Conservation (phyloP, 148 eudicot genomes). For the Heliosperma pusillum region DNA sequence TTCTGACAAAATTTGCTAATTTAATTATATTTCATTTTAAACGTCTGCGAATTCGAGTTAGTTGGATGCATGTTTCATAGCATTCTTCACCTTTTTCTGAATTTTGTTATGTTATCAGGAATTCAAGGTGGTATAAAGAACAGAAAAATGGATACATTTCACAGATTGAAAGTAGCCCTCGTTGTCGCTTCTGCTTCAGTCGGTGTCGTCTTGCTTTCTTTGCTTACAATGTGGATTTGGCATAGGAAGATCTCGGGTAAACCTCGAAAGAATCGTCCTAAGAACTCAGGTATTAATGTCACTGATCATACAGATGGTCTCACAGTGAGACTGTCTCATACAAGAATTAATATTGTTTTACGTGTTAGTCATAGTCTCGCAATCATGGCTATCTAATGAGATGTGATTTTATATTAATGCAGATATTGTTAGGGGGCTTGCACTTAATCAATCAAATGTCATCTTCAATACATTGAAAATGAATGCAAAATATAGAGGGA, state of each 20-base stretch:
- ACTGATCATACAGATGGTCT: no score
- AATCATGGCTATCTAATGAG: slow-evolving; percentile 6
- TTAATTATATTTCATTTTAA: not conserved
- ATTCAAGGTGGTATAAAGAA: slow-evolving; percentile 23
- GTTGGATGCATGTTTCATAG: slow-evolving; percentile 13
- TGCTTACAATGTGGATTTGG: slow-evolving; percentile 47
- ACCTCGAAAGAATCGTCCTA: slow-evolving; percentile 30
- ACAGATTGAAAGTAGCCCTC: slow-evolving; percentile 38
- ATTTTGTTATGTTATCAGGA: slow-evolving; percentile 36
- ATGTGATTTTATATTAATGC: slow-evolving; percentile 3
- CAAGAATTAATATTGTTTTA: not conserved
- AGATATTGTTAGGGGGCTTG: slow-evolving; percentile 19
- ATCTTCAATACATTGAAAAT: slow-evolving; percentile 28
- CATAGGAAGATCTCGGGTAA: slow-evolving; percentile 43
- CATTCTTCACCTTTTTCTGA: not conserved
- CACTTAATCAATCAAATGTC: slow-evolving; percentile 29
- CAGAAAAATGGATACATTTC: slow-evolving; percentile 34
- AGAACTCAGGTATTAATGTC: slow-evolving; percentile 48
- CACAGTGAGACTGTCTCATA: no score
- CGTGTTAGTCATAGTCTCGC: no score
- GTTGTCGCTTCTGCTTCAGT: slow-evolving; percentile 48
- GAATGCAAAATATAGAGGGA: slow-evolving; percentile 28
- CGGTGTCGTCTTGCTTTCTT: slow-evolving; percentile 37
- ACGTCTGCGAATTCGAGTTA: not conserved
- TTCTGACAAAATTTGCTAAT: slow-evolving; percentile 20